Percentiles rank a stretch among this genome's conserved stretches.
Conservation (phyloP, 78 protist genomes). For the Speleostelium caveatum region DNA sequence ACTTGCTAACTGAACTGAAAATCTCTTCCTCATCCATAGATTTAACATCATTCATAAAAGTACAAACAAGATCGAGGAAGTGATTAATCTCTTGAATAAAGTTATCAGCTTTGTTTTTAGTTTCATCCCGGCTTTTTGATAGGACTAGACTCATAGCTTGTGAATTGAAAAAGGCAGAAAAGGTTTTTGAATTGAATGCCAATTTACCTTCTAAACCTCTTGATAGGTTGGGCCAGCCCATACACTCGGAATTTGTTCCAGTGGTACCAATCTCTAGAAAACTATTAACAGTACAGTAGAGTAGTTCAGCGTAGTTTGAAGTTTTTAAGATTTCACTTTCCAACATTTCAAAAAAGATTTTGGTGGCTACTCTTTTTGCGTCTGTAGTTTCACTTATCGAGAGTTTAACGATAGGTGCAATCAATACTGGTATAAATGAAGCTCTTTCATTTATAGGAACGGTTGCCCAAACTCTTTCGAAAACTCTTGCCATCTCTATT, state of each 20-base stretch:
- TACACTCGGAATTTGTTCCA: not conserved
- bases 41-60: constrained; percentile 59
- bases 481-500: constrained; percentile 74
- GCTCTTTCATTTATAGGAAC: constrained; percentile 63
- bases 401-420: constrained; percentile 49
- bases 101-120: constrained; percentile 38
- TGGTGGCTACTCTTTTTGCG: constrained; percentile 73
- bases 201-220: constrained; percentile 35
- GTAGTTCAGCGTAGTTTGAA: constrained; percentile 17
- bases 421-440: constrained; percentile 37
- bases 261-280: constrained; percentile 32
- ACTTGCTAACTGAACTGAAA: constrained; percentile 20
- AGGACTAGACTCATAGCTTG: constrained; percentile 55
- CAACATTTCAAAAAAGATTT: constrained; percentile 67
- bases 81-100: constrained; percentile 39
- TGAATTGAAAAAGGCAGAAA: constrained; percentile 34
- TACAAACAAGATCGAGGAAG: constrained; percentile 23
- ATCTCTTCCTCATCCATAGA: constrained; percentile 59
- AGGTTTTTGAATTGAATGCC: constrained; percentile 38
- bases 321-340: constrained; percentile 59
- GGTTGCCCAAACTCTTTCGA: constrained; percentile 66
- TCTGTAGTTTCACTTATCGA: constrained; percentile 57
- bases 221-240: constrained; percentile 44
- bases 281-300: constrained; percentile 33
- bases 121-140: constrained; percentile 16